A percentile compares a stretch with the other conserved stretches of the same genome.
These are phyloP conservation scores for Cicer yamashitae DNA, from an alignment of 306 rosid genomes.

Conservation along the genomic window DNA sequence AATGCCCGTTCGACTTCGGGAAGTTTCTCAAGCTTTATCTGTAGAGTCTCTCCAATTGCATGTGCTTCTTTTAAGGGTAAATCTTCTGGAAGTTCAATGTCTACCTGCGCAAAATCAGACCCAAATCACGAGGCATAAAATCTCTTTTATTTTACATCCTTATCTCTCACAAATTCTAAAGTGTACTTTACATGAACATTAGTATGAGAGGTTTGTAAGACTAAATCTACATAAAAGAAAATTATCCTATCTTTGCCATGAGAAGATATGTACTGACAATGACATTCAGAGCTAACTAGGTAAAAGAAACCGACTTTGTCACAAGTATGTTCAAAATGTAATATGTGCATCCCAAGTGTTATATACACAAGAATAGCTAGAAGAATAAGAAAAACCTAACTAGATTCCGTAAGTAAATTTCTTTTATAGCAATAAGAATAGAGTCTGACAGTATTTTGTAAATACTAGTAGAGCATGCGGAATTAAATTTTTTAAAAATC, in stretches of 20 bases:
- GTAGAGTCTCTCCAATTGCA: constrained; percentile 74
- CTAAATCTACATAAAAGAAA: neutral
- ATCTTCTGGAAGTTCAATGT: constrained; percentile 91
- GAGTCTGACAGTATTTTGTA: neutral
- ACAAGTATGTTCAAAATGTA: neutral
- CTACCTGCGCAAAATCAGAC: constrained; percentile 66
- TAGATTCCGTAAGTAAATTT: neutral
- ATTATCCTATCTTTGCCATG: neutral
- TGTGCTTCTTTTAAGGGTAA: constrained; percentile 84
- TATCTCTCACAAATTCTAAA: constrained; percentile 17
- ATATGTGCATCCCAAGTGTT: neutral
- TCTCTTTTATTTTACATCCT: neutral
- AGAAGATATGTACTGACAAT: neutral
- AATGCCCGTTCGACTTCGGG: constrained; percentile 84
- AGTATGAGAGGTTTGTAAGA: neutral
- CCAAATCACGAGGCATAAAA: constrained; percentile 23
- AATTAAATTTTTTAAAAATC: neutral
- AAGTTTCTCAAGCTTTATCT: constrained; percentile 76
- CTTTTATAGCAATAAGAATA: neutral
- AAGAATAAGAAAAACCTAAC: neutral
- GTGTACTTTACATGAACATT: neutral
- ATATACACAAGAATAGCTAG: neutral
- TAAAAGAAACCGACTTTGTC: neutral
- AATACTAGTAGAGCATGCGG: neutral
- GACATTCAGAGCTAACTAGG: neutral